Percentiles rank a stretch among this genome's conserved stretches.
Evolutionary conservation across 108 stramenopile genomes (phyloP).

Genomic region (Aureococcus anophagefferens): DNA sequence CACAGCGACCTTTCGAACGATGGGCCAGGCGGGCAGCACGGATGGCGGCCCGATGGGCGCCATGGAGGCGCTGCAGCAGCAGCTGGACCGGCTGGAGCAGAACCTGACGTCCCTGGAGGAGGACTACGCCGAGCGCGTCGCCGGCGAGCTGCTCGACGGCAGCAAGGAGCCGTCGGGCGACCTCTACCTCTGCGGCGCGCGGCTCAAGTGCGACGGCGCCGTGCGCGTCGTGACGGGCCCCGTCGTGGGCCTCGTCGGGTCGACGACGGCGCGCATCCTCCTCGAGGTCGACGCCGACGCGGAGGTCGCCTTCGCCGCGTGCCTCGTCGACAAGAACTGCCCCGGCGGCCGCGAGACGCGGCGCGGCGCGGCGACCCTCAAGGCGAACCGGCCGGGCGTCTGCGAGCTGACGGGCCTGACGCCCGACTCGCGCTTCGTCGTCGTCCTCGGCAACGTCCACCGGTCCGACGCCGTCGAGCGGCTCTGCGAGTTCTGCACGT

Average conservation of each 20-base stretch:
- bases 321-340: not conserved
- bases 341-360: no score
- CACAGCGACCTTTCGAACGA: no score
- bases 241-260: conserved; percentile 3
- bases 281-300: conserved; percentile 7
- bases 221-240: conserved; percentile 1
- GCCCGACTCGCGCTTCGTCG: not conserved
- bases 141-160: no score
- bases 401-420: not conserved
- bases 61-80: no score
- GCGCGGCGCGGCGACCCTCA: no score
- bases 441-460: not conserved
- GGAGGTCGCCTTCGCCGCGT: not conserved
- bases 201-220: not conserved
- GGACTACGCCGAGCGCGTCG: no score
- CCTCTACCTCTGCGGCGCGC: not conserved
- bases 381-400: not conserved
- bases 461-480: not conserved
- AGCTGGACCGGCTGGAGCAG: no score
- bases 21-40: no score
- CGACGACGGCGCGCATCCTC: not conserved
- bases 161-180: not conserved
- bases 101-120: no score
- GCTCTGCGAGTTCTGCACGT: not conserved
- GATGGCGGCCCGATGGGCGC: no score